Base-by-base conservation (phyloP, 2,329 filamentous ascomycete species). In the Paecilomyces sp. region DNA sequence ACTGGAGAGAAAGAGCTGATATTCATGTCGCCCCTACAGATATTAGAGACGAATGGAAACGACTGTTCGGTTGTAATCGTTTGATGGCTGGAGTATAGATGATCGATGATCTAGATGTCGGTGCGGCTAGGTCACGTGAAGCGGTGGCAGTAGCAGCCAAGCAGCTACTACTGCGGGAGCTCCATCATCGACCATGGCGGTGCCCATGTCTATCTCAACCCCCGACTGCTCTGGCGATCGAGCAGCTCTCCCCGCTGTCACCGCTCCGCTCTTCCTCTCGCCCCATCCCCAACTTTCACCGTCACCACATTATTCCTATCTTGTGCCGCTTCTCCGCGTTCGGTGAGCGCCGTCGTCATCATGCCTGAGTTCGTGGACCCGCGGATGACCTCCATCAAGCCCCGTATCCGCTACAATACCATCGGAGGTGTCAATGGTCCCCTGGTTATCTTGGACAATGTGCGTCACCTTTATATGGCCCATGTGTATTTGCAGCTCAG, bases 391-490 rank as follows among this genome's bases (percentile, higher is more conserved):
- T 74, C 74, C 68, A 78, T 90, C 74, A 84, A 86, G 74, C 88
- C 88, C 67, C 82, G 87, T 74, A 84, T 97, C 79, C 88, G 89
- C 72, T 99, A 99, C 86, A 99, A 99, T 83, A 99, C 94, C 70
- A 92, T 99, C 74, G 91, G 92, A 73, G 93, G 93, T 82, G 88
- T 99, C 79, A 99, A 99, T 81, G 94, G 94, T 61, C 94, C 94
- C 71, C 85, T 99, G 78, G 94, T 99, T 74, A 93, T 99, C 73
- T 85, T 99, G 67, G 94, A 97, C 76, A 95, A 96, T 85, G 93
- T 96, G 77, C 68, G 87, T 80, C 62, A 60, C 54, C 63, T 58
- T 28, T 36, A 13, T 51, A 25, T 25, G 55, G 11, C 47, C 34
- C 2, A 25, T 11, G 30, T 47, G 54, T 55, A 58, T 28, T 25